These are phyloP conservation scores for Takashimella tepidaria DNA, from an alignment of 1,284 basidiomycete genomes.

Conservation along the genomic window DNA sequence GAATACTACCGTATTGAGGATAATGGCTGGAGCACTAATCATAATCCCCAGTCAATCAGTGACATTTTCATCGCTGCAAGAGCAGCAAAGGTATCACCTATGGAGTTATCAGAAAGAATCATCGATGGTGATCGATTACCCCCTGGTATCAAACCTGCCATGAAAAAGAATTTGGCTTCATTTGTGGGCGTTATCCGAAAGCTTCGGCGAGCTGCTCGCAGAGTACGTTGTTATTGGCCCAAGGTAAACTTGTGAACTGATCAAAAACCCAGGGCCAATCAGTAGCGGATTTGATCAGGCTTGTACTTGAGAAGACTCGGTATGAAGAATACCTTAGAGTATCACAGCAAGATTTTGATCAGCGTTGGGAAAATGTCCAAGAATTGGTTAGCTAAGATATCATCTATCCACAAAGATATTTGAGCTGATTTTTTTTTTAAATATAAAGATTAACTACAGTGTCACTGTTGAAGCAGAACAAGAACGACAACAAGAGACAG, in stretches of 20 bases:
- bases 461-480: constrained; percentile 42
- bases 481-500: constrained; percentile 18
- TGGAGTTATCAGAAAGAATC: constrained; percentile 61
- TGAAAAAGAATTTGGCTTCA: constrained; percentile 59
- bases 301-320: constrained; percentile 57
- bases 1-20: constrained; percentile 3
- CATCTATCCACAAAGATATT: background rate
- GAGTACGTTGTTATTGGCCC: constrained; percentile 48
- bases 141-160: constrained; percentile 61
- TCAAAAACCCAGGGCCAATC: constrained; percentile 54
- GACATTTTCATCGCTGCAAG: constrained; percentile 59
- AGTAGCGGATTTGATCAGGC: constrained; percentile 63
- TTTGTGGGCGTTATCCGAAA: constrained; percentile 60
- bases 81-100: constrained; percentile 54
- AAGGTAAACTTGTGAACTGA: too few relatives aligned
- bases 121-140: constrained; percentile 53
- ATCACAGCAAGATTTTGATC: constrained; percentile 66
- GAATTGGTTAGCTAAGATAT: constrained; percentile 67
- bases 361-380: constrained; percentile 78
- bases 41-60: constrained; percentile 53
- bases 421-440: constrained; percentile 8
- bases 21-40: background rate
- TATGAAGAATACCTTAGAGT: constrained; percentile 68
- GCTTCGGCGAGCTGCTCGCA: constrained; percentile 56
- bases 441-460: constrained; percentile 45